phyloP scores from a whole-genome alignment of 2,329 filamentous ascomycete genomes.

The Diaporthe destruens region DNA sequence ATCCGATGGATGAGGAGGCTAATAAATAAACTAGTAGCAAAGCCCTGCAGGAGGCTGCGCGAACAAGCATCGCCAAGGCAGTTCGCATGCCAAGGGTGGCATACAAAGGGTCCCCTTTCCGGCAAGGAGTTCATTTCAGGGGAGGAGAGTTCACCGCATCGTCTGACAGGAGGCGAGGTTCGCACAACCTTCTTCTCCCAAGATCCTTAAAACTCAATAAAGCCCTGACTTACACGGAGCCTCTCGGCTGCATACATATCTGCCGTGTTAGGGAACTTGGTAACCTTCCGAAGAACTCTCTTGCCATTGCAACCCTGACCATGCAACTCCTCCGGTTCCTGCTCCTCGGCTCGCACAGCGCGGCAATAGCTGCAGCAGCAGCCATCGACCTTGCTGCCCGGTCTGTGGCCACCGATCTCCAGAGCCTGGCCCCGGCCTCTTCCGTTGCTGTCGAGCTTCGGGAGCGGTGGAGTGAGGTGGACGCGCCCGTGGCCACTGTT shows the following conservation, averaged over 20 bases:
- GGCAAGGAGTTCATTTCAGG: not conserved
- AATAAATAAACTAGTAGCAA: constrained; percentile 6
- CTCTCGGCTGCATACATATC: constrained; percentile 10
- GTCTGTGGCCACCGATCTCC: constrained; percentile 6
- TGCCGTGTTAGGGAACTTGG: not conserved
- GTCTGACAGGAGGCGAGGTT: not conserved
- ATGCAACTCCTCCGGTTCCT: constrained; percentile 15
- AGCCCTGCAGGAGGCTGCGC: not conserved
- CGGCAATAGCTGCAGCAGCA: constrained; percentile 3
- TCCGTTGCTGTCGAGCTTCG: constrained; percentile 8
- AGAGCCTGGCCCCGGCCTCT: constrained; percentile 5
- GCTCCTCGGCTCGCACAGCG: not conserved
- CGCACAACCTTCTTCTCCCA: too few relatives aligned
- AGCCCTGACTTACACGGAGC: constrained; percentile 9
- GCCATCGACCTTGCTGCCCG: not conserved
- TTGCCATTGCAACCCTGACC: constrained; percentile 1
- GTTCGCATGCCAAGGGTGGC: not conserved
- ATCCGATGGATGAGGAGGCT: not conserved
- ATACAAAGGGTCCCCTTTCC: constrained; percentile 11
- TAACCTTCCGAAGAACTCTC: not conserved
- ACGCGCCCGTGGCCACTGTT: not conserved
- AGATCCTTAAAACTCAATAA: constrained; percentile 1
- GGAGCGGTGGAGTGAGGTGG: constrained; percentile 11
- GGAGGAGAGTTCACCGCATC: not conserved
- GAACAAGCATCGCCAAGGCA: constrained; percentile 14